Percentiles rank a stretch among this genome's conserved stretches.
These are phyloP conservation scores for Colletotrichum graminicola DNA, from an alignment of 2,329 filamentous ascomycete genomes.

Conservation along the genomic window DNA sequence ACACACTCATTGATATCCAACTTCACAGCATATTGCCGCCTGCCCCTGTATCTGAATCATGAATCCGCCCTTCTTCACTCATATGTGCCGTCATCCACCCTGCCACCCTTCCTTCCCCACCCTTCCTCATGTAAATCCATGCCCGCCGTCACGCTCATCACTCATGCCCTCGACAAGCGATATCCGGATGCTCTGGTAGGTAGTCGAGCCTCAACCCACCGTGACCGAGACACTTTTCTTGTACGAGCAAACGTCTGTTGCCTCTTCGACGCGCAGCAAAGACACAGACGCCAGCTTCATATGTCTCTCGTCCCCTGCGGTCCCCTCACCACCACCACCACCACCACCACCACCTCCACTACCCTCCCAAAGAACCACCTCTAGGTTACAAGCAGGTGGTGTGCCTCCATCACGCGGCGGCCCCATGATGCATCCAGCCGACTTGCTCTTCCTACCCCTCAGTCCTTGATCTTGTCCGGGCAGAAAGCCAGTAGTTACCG, in stretches of 20 bases:
- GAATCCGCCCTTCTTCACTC: constrained; percentile 2
- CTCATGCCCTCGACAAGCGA: constrained; percentile 16
- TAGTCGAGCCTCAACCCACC: constrained; percentile 31
- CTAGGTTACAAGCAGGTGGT: constrained; percentile 15
- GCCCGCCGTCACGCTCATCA: background rate
- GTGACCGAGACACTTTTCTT: constrained; percentile 31
- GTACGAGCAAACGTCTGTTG: constrained; percentile 33
- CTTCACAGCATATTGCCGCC: background rate
- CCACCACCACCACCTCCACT: background rate
- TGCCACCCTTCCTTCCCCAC: background rate
- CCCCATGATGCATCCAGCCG: constrained; percentile 28
- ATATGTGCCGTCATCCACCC: constrained; percentile 26
- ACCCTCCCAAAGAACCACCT: background rate
- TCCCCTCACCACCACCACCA: constrained; percentile 4
- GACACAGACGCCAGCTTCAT: background rate
- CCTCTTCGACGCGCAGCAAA: constrained; percentile 2
- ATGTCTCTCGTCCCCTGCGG: constrained; percentile 1
- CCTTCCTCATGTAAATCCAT: background rate
- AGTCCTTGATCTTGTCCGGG: background rate
- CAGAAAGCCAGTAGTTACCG: background rate
- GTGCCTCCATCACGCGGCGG: constrained; percentile 37
- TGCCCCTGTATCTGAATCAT: background rate
- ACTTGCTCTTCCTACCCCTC: constrained; percentile 1
- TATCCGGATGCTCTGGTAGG: constrained; percentile 28
- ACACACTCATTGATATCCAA: constrained; percentile 4